A percentile compares a stretch with the other conserved stretches of the same genome.
These are phyloP conservation scores for Hygrocybe punicea DNA, from an alignment of 768 basidiomycete genomes.

Conservation along the genomic window DNA sequence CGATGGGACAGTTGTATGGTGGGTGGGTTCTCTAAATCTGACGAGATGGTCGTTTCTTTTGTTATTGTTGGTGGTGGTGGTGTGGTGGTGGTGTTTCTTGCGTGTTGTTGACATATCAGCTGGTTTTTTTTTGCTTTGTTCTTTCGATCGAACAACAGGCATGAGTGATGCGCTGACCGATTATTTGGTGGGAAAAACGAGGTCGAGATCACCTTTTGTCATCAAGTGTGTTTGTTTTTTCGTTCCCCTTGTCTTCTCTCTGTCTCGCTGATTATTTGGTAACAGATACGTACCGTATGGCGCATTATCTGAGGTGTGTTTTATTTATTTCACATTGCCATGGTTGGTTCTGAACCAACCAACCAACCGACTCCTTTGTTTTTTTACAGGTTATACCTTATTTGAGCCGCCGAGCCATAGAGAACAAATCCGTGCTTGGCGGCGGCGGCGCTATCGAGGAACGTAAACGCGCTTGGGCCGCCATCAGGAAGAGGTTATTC, in stretches of 20 bases:
- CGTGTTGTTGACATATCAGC: no score
- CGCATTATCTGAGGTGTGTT: constrained; percentile 55
- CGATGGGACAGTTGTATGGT: constrained; percentile 85
- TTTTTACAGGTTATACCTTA: constrained; percentile 77
- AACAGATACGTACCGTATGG: constrained; percentile 73
- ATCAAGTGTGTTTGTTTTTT: constrained; percentile 55
- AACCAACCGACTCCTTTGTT: no score
- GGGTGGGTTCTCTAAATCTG: no score
- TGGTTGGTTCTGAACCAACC: no score
- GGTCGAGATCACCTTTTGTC: constrained; percentile 58
- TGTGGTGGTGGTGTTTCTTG: no score
- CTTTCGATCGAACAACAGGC: constrained; percentile 42
- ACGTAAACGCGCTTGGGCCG: constrained; percentile 49
- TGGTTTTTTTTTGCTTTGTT: not conserved
- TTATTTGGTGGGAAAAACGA: constrained; percentile 56
- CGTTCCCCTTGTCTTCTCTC: no score
- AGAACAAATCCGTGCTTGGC: constrained; percentile 88
- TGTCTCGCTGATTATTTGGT: not conserved
- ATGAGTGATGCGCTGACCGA: constrained; percentile 85
- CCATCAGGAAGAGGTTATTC: constrained; percentile 48
- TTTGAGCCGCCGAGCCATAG: constrained; percentile 79
- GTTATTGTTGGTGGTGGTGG: no score
- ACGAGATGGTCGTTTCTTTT: no score
- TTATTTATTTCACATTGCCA: not conserved
- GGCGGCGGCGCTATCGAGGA: constrained; percentile 57